phyloP scores from a whole-genome alignment of 148 eudicot genomes.

The Vaccinium darrowii region DNA sequence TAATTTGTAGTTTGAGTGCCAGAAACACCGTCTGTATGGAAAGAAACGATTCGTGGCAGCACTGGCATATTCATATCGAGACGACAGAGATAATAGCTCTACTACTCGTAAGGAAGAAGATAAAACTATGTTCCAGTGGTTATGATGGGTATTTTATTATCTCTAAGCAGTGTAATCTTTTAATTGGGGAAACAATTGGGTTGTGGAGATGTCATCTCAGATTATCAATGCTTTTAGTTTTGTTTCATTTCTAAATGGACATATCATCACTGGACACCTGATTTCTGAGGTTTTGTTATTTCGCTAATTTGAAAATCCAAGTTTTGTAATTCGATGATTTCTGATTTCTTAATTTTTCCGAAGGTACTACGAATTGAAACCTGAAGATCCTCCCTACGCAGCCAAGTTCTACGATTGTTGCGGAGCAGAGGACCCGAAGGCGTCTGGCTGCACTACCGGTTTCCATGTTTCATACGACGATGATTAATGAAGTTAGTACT shows the following conservation, averaged over 20 bases:
- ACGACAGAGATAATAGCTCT: not conserved
- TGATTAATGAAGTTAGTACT: conserved; percentile 26
- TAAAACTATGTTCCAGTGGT: not conserved
- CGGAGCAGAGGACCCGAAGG: conserved; percentile 81
- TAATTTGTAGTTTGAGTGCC: not conserved
- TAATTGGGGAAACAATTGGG: not conserved
- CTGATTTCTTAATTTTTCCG: conserved; percentile 14
- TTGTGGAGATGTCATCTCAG: not conserved
- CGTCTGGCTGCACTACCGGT: conserved; percentile 67
- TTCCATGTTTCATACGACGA: conserved; percentile 79
- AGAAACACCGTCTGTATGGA: not conserved
- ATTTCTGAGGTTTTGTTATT: not conserved
- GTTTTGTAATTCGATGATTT: not conserved
- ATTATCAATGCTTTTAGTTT: not conserved
- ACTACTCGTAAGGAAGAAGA: not conserved
- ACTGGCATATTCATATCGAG: not conserved
- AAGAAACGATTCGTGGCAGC: not conserved
- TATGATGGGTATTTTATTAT: not conserved
- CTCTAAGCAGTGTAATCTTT: not conserved
- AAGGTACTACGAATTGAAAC: conserved; percentile 87
- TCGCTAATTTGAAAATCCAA: not conserved
- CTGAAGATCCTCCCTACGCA: conserved; percentile 91
- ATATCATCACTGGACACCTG: not conserved
- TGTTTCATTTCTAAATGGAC: not conserved
- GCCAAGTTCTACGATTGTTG: conserved; percentile 96